Base-by-base conservation (phyloP, 2,329 filamentous ascomycete genomes). In the Pseudopyrenochaeta lycopersici region DNA sequence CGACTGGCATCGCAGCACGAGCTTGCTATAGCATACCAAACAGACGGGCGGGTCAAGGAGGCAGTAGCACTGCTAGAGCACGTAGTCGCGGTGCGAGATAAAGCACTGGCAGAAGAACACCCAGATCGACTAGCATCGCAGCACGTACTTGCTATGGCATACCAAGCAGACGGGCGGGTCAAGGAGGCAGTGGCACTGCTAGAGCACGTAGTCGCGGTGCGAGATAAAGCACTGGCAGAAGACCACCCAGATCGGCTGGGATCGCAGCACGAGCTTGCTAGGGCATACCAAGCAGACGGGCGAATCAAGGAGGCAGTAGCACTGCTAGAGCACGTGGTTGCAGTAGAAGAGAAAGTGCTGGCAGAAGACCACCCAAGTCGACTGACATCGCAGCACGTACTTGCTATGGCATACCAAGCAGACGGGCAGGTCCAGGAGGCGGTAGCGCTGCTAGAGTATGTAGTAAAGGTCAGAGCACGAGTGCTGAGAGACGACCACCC, bases 21-120 rank as follows among this genome's bases (percentile, higher is more conserved):
- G 31, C 31, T 33, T 23, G 51, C 51, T 21, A 3, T 1, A 6
- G 51, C 46, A 54, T 54, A 54, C 29, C 0, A 33, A 40, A 32
- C 46, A 21, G 33, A 49, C 14, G 45, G 46, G 43, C 51, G 49
- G 41, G 40, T 49, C 2, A 45, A 54, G 51, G 46, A 53, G 29
- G 50, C 50, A 23, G 38, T 53, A 36, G 44, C 21, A n/a, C 41
- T 55, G 18, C 44, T 53, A n/a, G 50, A 53, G 45, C 21, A 44
- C 18, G 44, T 53, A 10, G 43, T 39, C 15, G 36, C 33, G n/a
- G n/a, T n/a, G n/a, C n/a, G n/a, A n/a, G n/a, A n/a, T n/a, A n/a
- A n/a, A n/a, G n/a, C n/a, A n/a, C n/a, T n/a, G n/a, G n/a, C n/a
- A n/a, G n/a, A n/a, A n/a, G n/a, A n/a, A n/a, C n/a, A n/a, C n/a